phyloP scores from a whole-genome alignment of 352 stramenopile genomes.

The Globisporangium lucens region DNA sequence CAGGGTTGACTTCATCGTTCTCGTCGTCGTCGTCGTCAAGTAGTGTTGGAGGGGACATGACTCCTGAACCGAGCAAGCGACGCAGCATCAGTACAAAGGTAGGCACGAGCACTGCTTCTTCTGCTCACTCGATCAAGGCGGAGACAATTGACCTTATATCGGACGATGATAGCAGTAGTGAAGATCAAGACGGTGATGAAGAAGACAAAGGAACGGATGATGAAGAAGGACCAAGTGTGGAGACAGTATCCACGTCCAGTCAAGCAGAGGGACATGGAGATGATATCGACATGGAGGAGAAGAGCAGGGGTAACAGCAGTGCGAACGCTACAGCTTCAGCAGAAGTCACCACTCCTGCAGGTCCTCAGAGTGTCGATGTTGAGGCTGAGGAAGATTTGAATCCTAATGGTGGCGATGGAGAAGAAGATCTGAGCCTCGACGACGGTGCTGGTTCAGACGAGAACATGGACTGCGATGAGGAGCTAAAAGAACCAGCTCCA shows the following conservation, averaged over 20 bases:
- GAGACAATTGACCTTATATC: conserved; percentile 15
- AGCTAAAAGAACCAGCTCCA: background rate
- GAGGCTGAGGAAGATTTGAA: background rate
- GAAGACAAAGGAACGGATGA: background rate
- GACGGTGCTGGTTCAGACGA: background rate
- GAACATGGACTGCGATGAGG: background rate
- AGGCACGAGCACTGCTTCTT: conserved; percentile 4
- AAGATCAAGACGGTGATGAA: background rate
- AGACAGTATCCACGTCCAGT: background rate
- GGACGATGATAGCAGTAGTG: conserved; percentile 8
- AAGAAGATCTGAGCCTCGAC: background rate
- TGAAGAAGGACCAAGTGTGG: background rate
- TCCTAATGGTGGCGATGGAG: background rate
- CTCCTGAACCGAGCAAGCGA: conserved; percentile 1
- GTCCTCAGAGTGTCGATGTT: background rate
- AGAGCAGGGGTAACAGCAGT: background rate
- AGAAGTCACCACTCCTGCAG: background rate
- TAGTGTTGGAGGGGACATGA: background rate
- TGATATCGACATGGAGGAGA: background rate
- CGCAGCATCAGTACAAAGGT: conserved; percentile 9
- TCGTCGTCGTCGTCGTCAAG: background rate
- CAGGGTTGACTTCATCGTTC: background rate
- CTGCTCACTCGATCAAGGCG: conserved; percentile 1
- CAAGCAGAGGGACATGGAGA: background rate
- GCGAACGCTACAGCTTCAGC: background rate